Conservation (phyloP, 139 green algal species). For the Desmodesmus armatus region DNA sequence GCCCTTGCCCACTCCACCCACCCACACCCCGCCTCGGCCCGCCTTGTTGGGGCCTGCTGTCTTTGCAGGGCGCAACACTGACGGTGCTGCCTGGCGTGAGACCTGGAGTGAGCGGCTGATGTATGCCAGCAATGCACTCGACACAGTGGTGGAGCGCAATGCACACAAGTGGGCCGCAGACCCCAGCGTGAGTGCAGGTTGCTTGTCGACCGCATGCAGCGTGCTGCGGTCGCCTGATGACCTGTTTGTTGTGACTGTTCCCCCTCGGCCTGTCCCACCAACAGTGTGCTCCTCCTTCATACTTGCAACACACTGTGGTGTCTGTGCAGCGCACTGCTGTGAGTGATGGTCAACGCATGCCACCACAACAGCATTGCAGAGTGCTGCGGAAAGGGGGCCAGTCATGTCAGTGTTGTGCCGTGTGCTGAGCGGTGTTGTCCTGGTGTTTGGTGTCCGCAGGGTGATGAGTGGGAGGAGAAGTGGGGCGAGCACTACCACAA, state of each 20-base stretch:
- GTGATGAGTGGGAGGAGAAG: slow-evolving; percentile 92
- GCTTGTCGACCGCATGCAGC: too few relatives aligned
- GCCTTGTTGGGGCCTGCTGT: background rate
- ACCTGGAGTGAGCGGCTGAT: slow-evolving; percentile 81
- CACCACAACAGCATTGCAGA: background rate
- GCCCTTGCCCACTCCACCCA: too few relatives aligned
- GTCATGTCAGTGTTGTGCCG: background rate
- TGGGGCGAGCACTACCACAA: slow-evolving; percentile 85
- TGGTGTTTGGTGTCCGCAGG: slow-evolving; percentile 1
- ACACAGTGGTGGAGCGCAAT: slow-evolving; percentile 77
- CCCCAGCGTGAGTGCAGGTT: background rate
- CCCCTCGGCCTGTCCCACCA: too few relatives aligned
- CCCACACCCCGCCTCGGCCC: background rate
- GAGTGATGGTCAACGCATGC: too few relatives aligned
- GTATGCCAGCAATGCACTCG: slow-evolving; percentile 61
- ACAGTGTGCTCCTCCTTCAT: too few relatives aligned
- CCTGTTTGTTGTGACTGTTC: too few relatives aligned
- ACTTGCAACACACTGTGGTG: too few relatives aligned
- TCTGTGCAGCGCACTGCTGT: too few relatives aligned
- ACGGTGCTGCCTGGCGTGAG: slow-evolving; percentile 82
- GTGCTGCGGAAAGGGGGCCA: background rate
- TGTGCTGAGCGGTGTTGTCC: background rate
- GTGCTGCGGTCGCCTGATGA: too few relatives aligned
- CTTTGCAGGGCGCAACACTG: background rate
- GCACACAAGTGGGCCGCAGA: slow-evolving; percentile 85